These are phyloP conservation scores for Mediolabrus comicus DNA, from an alignment of 108 stramenopile genomes.

Conservation along the genomic window DNA sequence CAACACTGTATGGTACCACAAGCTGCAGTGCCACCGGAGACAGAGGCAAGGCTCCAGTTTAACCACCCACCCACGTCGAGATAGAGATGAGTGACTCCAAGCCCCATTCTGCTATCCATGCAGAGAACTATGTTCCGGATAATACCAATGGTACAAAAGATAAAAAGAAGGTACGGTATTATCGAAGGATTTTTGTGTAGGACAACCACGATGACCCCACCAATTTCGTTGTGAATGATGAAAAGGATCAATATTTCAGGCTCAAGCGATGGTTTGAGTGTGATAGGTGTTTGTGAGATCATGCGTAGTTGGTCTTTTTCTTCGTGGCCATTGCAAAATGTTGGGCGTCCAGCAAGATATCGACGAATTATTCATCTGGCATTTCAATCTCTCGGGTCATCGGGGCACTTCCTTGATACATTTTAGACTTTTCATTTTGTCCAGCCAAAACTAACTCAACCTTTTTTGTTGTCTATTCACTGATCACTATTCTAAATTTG, in stretches of 20 bases:
- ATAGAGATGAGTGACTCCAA: conserved; percentile 4
- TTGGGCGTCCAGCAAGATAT: neutral
- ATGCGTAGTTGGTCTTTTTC: too few species aligned
- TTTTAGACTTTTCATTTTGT: neutral
- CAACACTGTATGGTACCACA: too few species aligned
- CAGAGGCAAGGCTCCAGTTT: too few species aligned
- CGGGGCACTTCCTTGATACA: neutral
- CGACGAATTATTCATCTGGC: neutral
- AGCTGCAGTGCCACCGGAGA: neutral
- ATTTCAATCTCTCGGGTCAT: neutral
- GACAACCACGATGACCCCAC: conserved; percentile 2
- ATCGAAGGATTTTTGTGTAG: neutral
- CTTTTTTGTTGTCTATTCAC: neutral
- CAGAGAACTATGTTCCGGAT: conserved; percentile 8
- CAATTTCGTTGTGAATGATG: neutral
- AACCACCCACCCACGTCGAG: neutral
- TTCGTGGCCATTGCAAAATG: too few species aligned
- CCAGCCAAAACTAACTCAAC: neutral
- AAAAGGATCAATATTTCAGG: neutral
- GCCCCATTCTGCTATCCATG: conserved; percentile 3
- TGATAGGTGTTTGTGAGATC: neutral
- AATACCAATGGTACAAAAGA: conserved; percentile 3
- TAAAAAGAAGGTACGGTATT: conserved; percentile 12
- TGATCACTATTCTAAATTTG: neutral
- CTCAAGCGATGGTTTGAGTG: neutral